Conservation (phyloP, 1,284 basidiomycete genomes). For the Cronartium ribicola region DNA sequence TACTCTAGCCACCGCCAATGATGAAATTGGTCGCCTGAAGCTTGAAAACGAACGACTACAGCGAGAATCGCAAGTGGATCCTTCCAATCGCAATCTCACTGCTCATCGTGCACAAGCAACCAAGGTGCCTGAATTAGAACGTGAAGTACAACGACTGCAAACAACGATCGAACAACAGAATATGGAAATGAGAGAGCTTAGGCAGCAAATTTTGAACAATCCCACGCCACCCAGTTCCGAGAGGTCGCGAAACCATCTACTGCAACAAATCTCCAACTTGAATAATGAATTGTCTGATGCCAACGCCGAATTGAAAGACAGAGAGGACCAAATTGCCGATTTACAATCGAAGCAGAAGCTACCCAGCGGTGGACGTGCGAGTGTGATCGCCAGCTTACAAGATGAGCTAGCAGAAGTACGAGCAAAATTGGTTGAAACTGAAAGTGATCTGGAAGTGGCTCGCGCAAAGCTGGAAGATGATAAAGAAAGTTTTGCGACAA, state of each 20-base stretch:
- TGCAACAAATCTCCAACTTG: slow-evolving; percentile 54
- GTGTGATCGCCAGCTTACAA: slow-evolving; percentile 47
- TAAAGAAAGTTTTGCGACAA: neutral
- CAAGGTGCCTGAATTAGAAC: slow-evolving; percentile 16
- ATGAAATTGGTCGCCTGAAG: slow-evolving; percentile 58
- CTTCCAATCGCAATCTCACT: neutral
- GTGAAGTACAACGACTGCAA: slow-evolving; percentile 21
- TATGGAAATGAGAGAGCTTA: slow-evolving; percentile 32
- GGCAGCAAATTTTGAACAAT: slow-evolving; percentile 51
- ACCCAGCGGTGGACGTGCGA: slow-evolving; percentile 12
- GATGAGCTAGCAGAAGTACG: slow-evolving; percentile 49
- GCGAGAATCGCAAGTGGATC: slow-evolving; percentile 49
- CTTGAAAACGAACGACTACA: slow-evolving; percentile 61
- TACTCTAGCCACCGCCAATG: slow-evolving; percentile 42
- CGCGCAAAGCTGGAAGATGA: neutral
- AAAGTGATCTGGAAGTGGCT: slow-evolving; percentile 48
- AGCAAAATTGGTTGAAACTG: slow-evolving; percentile 47
- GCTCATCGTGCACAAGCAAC: neutral
- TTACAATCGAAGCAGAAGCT: slow-evolving; percentile 12
- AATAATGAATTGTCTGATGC: slow-evolving; percentile 54
- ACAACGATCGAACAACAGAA: slow-evolving; percentile 29
- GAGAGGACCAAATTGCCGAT: slow-evolving; percentile 49
- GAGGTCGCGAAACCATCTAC: neutral
- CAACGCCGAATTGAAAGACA: slow-evolving; percentile 52
- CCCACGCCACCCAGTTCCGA: slow-evolving; percentile 55